Base-by-base conservation (phyloP, 1,284 basidiomycete genomes). In the Sporisorium exsertum region DNA sequence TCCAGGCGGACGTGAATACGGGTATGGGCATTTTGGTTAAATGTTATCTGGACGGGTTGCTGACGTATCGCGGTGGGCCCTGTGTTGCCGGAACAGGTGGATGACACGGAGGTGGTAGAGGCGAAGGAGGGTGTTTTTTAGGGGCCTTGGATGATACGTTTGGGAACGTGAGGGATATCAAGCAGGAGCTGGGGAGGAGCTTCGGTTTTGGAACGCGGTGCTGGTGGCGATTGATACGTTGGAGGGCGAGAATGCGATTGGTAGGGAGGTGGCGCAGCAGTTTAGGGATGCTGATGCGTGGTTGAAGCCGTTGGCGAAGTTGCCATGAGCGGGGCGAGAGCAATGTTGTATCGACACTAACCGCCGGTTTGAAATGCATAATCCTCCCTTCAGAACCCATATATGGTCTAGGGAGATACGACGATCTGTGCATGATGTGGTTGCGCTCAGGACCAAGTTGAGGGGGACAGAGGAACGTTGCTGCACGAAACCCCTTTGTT, bases 191-290 rank as follows among this genome's bases (percentile, higher is more conserved):
- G 55, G 93, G 95, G 85, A 88, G 97, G 60, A 95, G 95, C 5
- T 98, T 99, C 88, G 97, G 79, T 99, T 99, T 88, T 99, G 97
- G 96, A 93, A 96, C 84, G 90, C 95, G 86, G 90, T 94, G 80
- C 90, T 97, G 87, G 90, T 90, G 57, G 94, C 93, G 80, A 93
- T 98, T 88, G 89, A 94, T 86, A 91, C 92, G 76, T 88, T 98
- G 86, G 91, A 93, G 37, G 80, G 84, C 86, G 85, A 86, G 37
- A 74, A 82, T 53, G 90, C 91, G 37, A 92, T 94, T 60, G 87
- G 93, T 79, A 89, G 90, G 49, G 92, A 95, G 85, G 87, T 98
- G 86, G 93, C 93, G 84, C 91, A 93, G 86, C 93, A 96, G 88
- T 99, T 99, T 87, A 94, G 96, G 88, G 91, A 91, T 64, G 96